Evolutionary conservation across 306 rosid genomes (phyloP), one percentile per base, ranked within the genome.

Genomic region (Lagenaria siceraria): DNA sequence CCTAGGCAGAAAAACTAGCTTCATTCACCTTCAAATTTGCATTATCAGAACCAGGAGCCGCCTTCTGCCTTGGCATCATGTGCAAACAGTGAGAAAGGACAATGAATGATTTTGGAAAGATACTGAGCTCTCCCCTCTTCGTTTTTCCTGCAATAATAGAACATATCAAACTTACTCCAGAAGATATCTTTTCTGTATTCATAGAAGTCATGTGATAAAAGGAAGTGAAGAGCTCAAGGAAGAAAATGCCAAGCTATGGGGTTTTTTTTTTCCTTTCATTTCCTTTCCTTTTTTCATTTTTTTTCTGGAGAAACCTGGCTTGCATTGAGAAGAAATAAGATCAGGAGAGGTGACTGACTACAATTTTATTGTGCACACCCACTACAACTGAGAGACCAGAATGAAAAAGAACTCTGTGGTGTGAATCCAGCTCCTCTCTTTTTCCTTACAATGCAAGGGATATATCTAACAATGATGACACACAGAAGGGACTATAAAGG

Each of bases 111-210:
- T 77, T 87, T 51, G 95, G 96, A 72, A 93, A 93, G 70, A 92
- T 89, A 84, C 97, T 93, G 19, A 90, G 88, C 82, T 93, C 97
- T 75, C 98, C 98, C 74, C 87, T 93, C 83, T 90, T 93, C 77
- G 93, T 93, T 88, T 93, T 93, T 22, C 98, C 98, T 93, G 81
- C 21, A 80, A 56, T 7, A 15, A 14, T 21, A 27, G 18, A 38
- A 72, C 31, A 14, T 71, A 48, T 65, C 51, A 36, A 63, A n/a
- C 29, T 11, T 36, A 65, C 73, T 19, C 9, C 36, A 31, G 73
- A 65, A 22, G 10, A 36, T 65, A 51, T 2, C 7, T 8, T 17
- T 65, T 38, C 43, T 1, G 5, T 40, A 19, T 65, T 65, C 51
- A 36, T 49, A 29, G 10, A 51, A 51, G 14, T 52, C 19, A 27